Percentiles rank a stretch among this genome's conserved stretches.
These are phyloP conservation scores for Nannizzia gypsea DNA, from an alignment of 2,329 filamentous ascomycete genomes.

Conservation along the genomic window DNA sequence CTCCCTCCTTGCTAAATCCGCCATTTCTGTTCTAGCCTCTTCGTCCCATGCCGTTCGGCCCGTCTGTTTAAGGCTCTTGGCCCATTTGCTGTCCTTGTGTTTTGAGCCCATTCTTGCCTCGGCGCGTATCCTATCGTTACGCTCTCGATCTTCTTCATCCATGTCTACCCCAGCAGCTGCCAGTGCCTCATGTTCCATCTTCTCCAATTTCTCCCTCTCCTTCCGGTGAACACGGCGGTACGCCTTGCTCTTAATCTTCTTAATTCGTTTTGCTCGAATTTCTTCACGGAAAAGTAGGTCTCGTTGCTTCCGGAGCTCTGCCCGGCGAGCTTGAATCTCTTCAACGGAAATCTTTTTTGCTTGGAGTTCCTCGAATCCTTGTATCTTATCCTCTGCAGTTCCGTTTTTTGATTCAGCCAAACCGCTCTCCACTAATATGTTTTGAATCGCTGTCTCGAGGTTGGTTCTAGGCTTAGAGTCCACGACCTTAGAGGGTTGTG, in stretches of 20 bases:
- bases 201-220: constrained; percentile 50
- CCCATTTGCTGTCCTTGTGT: constrained; percentile 85
- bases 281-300: constrained; percentile 84
- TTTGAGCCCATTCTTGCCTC: constrained; percentile 75
- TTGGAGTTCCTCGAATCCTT: constrained; percentile 57
- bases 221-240: constrained; percentile 87
- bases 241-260: constrained; percentile 97
- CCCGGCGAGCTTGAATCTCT: constrained; percentile 59
- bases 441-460: constrained; percentile 73
- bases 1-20: constrained; percentile 69
- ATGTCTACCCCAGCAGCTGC: constrained; percentile 48
- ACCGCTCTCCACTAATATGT: constrained; percentile 82
- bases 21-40: constrained; percentile 63
- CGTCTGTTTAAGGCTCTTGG: constrained; percentile 66
- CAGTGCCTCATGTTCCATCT: constrained; percentile 47
- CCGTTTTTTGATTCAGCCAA: constrained; percentile 49
- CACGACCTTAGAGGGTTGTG: constrained; percentile 43
- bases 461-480: constrained; percentile 58
- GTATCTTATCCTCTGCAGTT: constrained; percentile 51
- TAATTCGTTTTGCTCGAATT: constrained; percentile 78
- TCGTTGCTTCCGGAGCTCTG: constrained; percentile 64
- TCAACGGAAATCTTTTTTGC: constrained; percentile 60
- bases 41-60: constrained; percentile 82
- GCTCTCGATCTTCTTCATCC: constrained; percentile 53
- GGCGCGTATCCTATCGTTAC: constrained; percentile 61